Percentiles rank a stretch among this genome's conserved stretches.
Conservation (phyloP, 148 eudicot species). For the Arbutus unedo region DNA sequence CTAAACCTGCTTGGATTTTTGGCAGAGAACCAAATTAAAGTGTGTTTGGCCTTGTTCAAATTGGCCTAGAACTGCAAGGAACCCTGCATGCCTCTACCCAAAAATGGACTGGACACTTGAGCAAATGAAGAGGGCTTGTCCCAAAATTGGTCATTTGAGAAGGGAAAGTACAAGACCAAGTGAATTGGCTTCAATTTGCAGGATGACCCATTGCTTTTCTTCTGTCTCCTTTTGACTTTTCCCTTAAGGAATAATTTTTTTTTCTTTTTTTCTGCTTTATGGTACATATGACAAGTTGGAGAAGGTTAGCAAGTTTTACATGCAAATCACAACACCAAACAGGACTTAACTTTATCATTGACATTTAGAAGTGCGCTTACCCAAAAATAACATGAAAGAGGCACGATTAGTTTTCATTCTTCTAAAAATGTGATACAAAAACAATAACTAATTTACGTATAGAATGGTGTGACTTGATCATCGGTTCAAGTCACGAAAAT, state of each 20-base stretch:
- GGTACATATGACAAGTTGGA: constrained; percentile 9
- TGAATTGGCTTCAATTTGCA: background rate
- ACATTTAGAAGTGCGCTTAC: background rate
- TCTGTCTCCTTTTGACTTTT: background rate
- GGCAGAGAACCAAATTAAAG: background rate
- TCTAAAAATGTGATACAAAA: background rate
- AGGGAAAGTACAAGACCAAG: constrained; percentile 3
- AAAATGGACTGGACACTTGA: constrained; percentile 14
- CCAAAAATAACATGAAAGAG: constrained; percentile 4
- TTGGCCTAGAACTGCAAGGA: background rate
- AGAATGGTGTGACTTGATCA: too few species aligned
- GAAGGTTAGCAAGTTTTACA: background rate
- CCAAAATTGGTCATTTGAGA: background rate
- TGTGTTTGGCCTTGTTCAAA: constrained; percentile 7
- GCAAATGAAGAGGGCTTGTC: constrained; percentile 1
- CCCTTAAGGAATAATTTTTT: background rate
- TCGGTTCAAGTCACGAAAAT: too few species aligned
- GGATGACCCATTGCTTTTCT: background rate
- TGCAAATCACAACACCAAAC: background rate
- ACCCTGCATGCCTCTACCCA: constrained; percentile 8
- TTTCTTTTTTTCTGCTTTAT: background rate
- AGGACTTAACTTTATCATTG: background rate
- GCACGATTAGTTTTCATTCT: background rate
- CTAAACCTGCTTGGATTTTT: background rate
- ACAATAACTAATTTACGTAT: too few species aligned